Base-by-base conservation (phyloP, 148 eudicot genomes). In the Vaccinium vitisidaea region DNA sequence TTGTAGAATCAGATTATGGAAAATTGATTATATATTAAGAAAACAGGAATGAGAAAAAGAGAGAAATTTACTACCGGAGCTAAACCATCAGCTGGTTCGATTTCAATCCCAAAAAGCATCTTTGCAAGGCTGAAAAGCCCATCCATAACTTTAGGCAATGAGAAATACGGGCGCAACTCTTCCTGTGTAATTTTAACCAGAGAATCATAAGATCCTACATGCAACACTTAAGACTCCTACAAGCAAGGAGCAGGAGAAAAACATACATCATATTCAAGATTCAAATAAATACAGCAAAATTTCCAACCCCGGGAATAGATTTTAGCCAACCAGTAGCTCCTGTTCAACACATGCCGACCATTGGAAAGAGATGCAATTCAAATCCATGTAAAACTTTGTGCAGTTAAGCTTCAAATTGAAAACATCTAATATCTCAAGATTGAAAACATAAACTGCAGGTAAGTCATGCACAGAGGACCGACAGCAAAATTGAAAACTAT, bases 101-200 rank as follows among this genome's bases (percentile, higher is more conserved):
- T 84, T 48, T 87, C 83, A 69, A 97, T 89, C 59, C 92, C 98
- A 80, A 95, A 97, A 43, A 97, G 90, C 93, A 87, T 95, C 86
- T 92, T 95, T 8, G 93, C 98, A 48, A 97, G 92, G 86, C 87
- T 91, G 90, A 97, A 97, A 81, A 97, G 93, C 67, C 99, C 99
- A 86, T 97, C 99, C 99, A 97, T 95, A 81, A 97, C 95, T 91
- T 94, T 95, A 71, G 99, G 98, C 89, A 97, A 89, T 75, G 99
- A 95, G 83, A 97, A 97, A 93, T 95, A 97, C 30, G 98, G 99
- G 16, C 99, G 97, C 73, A 97, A 86, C 83, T 95, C 98, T 92
- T 97, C 98, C 99, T 97, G 85, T 65, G 87, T 58, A 80, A 84
- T 36, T 46, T 56, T 83, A 49, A 85, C 48, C 83, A 52, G 65